Conservation (phyloP, 371 early-diverging fungal genomes). For the Lichtheimia ramosa region DNA sequence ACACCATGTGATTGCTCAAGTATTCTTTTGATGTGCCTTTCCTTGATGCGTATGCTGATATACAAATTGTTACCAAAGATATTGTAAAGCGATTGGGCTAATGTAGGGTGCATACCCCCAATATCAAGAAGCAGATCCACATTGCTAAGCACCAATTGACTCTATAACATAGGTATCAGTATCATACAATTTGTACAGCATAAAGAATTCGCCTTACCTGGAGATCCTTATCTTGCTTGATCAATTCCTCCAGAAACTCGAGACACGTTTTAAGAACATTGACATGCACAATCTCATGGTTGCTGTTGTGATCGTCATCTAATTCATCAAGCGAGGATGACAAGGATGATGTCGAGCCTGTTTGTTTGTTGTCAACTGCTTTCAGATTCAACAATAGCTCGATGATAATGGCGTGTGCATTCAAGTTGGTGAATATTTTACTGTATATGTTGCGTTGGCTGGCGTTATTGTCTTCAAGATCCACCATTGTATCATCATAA, state of each 20-base stretch:
- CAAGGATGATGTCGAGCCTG: background rate
- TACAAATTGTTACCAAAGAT: constrained; percentile 38
- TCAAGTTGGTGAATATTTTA: constrained; percentile 29
- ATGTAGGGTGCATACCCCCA: constrained; percentile 15
- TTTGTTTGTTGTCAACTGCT: background rate
- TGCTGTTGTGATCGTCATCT: background rate
- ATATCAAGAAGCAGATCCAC: constrained; percentile 48
- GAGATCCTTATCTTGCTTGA: constrained; percentile 23
- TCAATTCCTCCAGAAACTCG: constrained; percentile 22
- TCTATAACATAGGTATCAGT: constrained; percentile 11
- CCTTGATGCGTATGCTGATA: constrained; percentile 37
- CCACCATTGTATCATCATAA: constrained; percentile 16
- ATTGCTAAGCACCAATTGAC: constrained; percentile 31
- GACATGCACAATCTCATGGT: background rate
- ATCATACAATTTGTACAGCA: background rate
- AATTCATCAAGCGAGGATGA: background rate
- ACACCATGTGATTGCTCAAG: constrained; percentile 38
- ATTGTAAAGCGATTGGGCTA: constrained; percentile 16
- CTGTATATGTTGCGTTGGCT: constrained; percentile 19
- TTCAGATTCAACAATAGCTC: constrained; percentile 12
- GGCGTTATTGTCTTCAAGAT: constrained; percentile 8
- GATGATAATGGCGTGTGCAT: constrained; percentile 18
- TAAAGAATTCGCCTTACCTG: constrained; percentile 16
- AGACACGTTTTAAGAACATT: constrained; percentile 15
- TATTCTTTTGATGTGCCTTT: constrained; percentile 42